phyloP scores from a whole-genome alignment of 2,329 filamentous ascomycete species.

The Botryotinia calthae region DNA sequence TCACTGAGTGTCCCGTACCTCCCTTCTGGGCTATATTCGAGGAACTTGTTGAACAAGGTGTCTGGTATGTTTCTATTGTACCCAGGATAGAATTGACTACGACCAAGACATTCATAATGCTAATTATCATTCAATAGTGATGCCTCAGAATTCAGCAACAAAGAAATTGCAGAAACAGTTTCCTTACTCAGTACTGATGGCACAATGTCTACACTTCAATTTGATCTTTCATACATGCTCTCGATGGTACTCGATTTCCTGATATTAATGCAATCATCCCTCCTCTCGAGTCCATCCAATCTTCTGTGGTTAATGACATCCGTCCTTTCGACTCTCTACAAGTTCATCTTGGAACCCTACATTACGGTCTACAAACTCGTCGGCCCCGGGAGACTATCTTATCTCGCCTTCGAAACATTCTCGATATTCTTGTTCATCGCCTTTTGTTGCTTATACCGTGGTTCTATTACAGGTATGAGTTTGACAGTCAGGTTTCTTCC shows the following conservation, averaged over 20 bases:
- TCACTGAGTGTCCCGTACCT: not conserved
- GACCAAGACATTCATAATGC: too few species aligned
- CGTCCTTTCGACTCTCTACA: not conserved
- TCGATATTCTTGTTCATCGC: fast-evolving
- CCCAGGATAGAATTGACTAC: not conserved
- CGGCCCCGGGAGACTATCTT: not conserved
- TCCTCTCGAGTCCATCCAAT: not conserved
- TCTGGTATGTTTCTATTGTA: not conserved
- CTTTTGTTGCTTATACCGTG: not conserved
- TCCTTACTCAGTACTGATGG: not conserved
- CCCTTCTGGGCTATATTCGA: not conserved
- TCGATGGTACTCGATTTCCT: not conserved
- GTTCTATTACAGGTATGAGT: not conserved
- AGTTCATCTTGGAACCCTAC: not conserved
- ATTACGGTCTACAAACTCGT: not conserved
- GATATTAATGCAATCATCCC: not conserved
- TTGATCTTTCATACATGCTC: not conserved
- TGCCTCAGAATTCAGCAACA: not conserved
- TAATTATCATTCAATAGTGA: not conserved
- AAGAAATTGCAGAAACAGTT: not conserved
- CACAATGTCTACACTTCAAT: not conserved
- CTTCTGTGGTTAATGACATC: not conserved
- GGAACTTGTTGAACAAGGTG: not conserved
- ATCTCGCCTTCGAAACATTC: not conserved
- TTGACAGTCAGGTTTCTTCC: not conserved